Conservation (phyloP, 2,329 filamentous ascomycete genomes). For the Aspergillus fischeri region DNA sequence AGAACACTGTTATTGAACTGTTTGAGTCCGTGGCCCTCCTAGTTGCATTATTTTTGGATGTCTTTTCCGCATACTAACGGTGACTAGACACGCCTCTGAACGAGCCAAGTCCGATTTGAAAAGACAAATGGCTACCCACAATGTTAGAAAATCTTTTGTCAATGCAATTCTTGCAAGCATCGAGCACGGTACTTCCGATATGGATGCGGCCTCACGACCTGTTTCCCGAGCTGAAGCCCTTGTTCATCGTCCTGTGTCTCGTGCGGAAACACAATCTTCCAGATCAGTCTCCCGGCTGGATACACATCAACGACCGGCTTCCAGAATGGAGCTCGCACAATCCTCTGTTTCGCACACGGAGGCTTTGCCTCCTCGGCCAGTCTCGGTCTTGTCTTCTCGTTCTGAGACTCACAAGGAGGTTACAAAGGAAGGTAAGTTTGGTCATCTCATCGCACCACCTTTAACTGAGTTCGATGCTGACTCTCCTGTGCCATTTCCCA, state of each 20-base stretch:
- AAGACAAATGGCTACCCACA: conserved; percentile 76
- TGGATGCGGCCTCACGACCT: conserved; percentile 2
- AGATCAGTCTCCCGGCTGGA: not conserved
- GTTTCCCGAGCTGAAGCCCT: conserved; percentile 26
- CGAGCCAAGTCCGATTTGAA: conserved; percentile 85
- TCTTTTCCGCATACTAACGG: conserved; percentile 5
- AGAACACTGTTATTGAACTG: conserved; percentile 76
- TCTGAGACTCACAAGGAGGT: not conserved
- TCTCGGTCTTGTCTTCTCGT: not conserved
- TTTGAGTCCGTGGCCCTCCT: conserved; percentile 58
- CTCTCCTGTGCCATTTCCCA: not conserved
- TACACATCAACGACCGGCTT: not conserved
- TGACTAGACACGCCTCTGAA: conserved; percentile 65
- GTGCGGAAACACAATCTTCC: conserved; percentile 16
- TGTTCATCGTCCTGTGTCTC: conserved; percentile 24
- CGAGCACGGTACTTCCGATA: conserved; percentile 44
- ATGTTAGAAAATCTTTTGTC: conserved; percentile 82
- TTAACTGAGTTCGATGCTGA: not conserved
- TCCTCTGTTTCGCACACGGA: not conserved
- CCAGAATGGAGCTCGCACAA: not conserved
- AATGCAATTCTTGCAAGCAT: conserved; percentile 74
- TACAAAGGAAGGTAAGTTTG: not conserved
- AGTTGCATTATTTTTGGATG: not conserved
- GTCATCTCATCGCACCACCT: not conserved
- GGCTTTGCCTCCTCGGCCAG: not conserved